Base-by-base conservation (phyloP, 345 rosid species). In the Syzygium oleosum region DNA sequence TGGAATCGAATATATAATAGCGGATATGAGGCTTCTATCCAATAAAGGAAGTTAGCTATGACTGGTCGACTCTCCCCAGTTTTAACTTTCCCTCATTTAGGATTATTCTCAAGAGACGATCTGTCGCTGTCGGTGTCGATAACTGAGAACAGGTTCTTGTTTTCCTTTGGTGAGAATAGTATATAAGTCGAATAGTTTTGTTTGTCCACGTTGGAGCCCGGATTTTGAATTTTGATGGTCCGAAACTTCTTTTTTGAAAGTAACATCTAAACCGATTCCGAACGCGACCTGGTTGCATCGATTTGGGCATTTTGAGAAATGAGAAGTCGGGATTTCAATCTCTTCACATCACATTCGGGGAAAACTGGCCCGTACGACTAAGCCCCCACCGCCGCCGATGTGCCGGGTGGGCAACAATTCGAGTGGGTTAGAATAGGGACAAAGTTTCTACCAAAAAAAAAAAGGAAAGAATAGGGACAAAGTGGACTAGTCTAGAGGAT, bases 1-100 rank as follows among this genome's bases (percentile, higher is more conserved):
- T 12, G 14, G 5, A 21, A 73, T 73, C 46, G 0, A 38, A 38
- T 10, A 19, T 19, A 10, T 21, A 5, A 0, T 73, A 73, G 4
- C 1, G 2, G 7, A 0, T 38, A 1, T 19, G 49, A 9, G 80
- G 38, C 25, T 34, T 14, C 41, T 38, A 22, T 19, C 5, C 49
- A 19, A 34, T 73, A 17, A 38, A 73, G 43, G 49, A 73, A 3
- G 0, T 38, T 21, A 43, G 4, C 2, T 73, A 38, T 9, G 13
- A 9, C 4, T 2, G 7, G 3, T 0, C 8, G 25, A 4, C 7
- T 38, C 8, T 73, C 14, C 11, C 14, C 27, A 0, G 6, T 73
- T 73, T 19, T 21, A 19, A 38, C 38, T 10, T 25, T 38, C 3
- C 0, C 49, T 2, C 2, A 4, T 19, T 9, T 73, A 17, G 14